Base-by-base conservation (phyloP, 345 rosid species). In the Lepidium sativum region DNA sequence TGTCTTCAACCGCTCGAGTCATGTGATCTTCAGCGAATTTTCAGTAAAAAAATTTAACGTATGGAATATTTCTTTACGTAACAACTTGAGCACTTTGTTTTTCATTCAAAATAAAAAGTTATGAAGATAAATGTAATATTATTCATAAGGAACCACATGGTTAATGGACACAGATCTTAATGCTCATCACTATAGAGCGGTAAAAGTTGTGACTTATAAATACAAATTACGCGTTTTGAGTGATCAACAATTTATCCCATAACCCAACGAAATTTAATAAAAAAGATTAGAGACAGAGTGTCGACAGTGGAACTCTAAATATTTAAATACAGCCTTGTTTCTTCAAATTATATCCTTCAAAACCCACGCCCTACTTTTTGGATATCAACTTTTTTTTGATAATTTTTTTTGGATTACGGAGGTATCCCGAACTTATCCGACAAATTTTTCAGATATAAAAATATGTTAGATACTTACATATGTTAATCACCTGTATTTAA, bases 181-280 rank as follows among this genome's bases (percentile, higher is more conserved):
- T 15, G 15, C 2, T 59, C 21, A 38, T 38, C 6, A 54, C 38
- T 41, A 16, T 0, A 16, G 15, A 29, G 4, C 25, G 3, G 18
- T 31, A 31, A 32, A 44, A 7, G 51, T 32, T 44, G 41, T 60
- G 53, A 60, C 42, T 32, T 44, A 33, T 8, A 31, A 17, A 7
- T 42, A 29, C 49, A 43, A 43, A 12, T 60, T 13, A 60, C 66
- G 54, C 66, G 54, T 60, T 60, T 43, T 60, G 16, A 13, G 4
- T 60, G 4, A 32, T 45, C 23, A 17, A 10, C 18, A 13, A 45
- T 16, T 29, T 16, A 42, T 39, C 64, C 42, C 38, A 6, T 6
- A 31, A 29, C 4, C 51, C 64, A 29, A 42, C 11, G 6, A 15
- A 59, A 16, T 11, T 13, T 13, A 4, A 5, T 37, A 8, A 42